A percentile compares a stretch with the other conserved stretches of the same genome.
Evolutionary conservation across 345 rosid species (phyloP).

Genomic region (Lumnitzera racemosa): DNA sequence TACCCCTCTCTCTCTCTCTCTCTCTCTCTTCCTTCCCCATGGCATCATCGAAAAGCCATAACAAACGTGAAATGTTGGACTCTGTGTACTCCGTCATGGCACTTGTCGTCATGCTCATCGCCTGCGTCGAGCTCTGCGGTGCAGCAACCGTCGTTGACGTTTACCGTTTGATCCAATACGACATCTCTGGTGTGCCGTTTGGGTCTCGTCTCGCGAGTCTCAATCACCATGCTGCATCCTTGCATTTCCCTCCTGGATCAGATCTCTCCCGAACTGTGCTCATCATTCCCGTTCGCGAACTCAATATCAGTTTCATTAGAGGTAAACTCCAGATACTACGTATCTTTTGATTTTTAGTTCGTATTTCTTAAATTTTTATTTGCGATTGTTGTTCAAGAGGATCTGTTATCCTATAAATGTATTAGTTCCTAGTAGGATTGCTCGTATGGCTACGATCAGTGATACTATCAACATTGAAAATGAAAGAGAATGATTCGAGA

Average conservation of each 20-base stretch:
- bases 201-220: conserved; percentile 90
- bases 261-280: conserved; percentile 92
- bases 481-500: too few species aligned
- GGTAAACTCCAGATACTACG: conserved; percentile 26
- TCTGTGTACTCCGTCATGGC: conserved; percentile 67
- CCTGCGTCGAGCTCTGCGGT: conserved; percentile 89
- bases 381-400: not conserved
- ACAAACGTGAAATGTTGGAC: conserved; percentile 37
- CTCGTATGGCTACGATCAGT: too few species aligned
- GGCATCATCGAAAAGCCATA: conserved; percentile 25
- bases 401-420: too few species aligned
- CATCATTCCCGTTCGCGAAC: conserved; percentile 69
- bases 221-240: conserved; percentile 86
- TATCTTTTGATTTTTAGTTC: not conserved
- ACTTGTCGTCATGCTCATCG: conserved; percentile 60
- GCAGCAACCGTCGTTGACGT: conserved; percentile 96
- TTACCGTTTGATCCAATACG: conserved; percentile 93
- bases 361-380: not conserved
- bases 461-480: too few species aligned
- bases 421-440: too few species aligned
- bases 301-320: conserved; percentile 54
- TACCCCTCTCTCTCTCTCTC: not conserved
- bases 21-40: conserved; percentile 55
- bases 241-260: conserved; percentile 61
- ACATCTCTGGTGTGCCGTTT: conserved; percentile 78